Evolutionary conservation across 441 rosid species (phyloP).

Genomic region (Kokia cookei): DNA sequence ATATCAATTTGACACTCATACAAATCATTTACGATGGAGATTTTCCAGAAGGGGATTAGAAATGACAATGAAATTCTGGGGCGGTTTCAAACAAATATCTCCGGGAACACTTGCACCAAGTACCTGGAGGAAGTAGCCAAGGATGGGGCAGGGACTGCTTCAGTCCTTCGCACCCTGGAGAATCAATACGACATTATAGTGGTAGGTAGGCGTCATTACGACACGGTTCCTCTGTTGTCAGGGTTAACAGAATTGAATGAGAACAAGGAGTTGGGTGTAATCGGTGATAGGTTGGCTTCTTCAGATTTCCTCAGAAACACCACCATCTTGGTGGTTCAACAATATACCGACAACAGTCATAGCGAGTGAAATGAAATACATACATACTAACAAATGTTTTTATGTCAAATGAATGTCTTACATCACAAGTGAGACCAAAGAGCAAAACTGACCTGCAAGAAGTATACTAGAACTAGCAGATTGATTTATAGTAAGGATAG

Average conservation of each 20-base stretch:
- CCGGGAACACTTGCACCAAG: slow-evolving; percentile 14
- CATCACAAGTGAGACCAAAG: no score
- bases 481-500: not conserved
- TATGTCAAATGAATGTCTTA: not conserved
- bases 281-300: slow-evolving; percentile 39
- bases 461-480: not conserved
- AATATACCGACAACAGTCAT: slow-evolving; percentile 9
- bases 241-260: slow-evolving; percentile 38
- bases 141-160: slow-evolving; percentile 26
- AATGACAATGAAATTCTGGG: slow-evolving; percentile 18
- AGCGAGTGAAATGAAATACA: not conserved
- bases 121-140: slow-evolving; percentile 26
- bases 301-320: slow-evolving; percentile 28
- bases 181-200: slow-evolving; percentile 25
- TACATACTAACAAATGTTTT: not conserved
- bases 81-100: slow-evolving; percentile 15
- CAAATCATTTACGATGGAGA: slow-evolving; percentile 17
- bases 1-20: slow-evolving; percentile 27
- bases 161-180: slow-evolving; percentile 17
- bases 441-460: not conserved
- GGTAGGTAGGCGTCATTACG: slow-evolving; percentile 29
- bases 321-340: slow-evolving; percentile 41
- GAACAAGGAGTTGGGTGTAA: slow-evolving; percentile 31
- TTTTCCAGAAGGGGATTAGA: not conserved
- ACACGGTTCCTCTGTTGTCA: slow-evolving; percentile 6